phyloP scores from a whole-genome alignment of 2,329 filamentous ascomycete species.

The Penicillium paneum region DNA sequence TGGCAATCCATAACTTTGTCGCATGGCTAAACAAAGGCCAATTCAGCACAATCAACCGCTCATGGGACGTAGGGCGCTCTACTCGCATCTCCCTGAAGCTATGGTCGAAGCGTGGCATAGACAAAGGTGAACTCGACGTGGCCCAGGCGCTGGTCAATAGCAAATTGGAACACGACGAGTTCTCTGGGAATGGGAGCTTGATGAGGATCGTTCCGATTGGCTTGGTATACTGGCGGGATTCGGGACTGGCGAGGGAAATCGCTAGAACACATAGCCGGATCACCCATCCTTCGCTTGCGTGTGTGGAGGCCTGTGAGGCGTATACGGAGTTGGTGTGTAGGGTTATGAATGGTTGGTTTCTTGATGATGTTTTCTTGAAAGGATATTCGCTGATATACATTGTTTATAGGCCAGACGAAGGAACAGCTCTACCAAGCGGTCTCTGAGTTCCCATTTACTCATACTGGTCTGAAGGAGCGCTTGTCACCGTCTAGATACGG shows the following conservation, averaged over 20 bases:
- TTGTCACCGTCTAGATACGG: slow-evolving; percentile 14
- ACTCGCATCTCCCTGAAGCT: slow-evolving; percentile 32
- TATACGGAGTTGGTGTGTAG: slow-evolving; percentile 35
- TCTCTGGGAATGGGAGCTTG: slow-evolving; percentile 42
- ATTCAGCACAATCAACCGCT: slow-evolving; percentile 34
- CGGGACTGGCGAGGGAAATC: slow-evolving; percentile 21
- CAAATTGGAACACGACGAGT: slow-evolving; percentile 15
- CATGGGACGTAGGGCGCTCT: slow-evolving; percentile 42
- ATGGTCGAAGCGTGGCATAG: slow-evolving; percentile 26
- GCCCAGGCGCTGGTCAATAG: slow-evolving; percentile 20
- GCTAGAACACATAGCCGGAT: slow-evolving; percentile 29
- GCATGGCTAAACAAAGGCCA: slow-evolving; percentile 38
- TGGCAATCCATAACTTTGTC: slow-evolving; percentile 37
- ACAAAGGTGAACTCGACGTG: not conserved
- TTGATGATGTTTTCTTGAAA: slow-evolving; percentile 4
- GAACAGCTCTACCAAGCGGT: slow-evolving; percentile 11
- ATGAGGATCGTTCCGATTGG: slow-evolving; percentile 44
- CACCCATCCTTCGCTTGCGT: slow-evolving; percentile 41
- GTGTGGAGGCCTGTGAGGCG: slow-evolving; percentile 40
- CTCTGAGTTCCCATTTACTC: slow-evolving; percentile 9
- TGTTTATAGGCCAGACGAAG: slow-evolving; percentile 15
- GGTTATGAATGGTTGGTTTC: slow-evolving; percentile 26
- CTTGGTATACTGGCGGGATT: slow-evolving; percentile 28
- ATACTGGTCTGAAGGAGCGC: slow-evolving; percentile 8
- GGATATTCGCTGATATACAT: not conserved